Evolutionary conservation across 2,329 filamentous ascomycete genomes (phyloP), one percentile per base, ranked within the genome.

Genomic region (Fusarium tanahbumbuense): DNA sequence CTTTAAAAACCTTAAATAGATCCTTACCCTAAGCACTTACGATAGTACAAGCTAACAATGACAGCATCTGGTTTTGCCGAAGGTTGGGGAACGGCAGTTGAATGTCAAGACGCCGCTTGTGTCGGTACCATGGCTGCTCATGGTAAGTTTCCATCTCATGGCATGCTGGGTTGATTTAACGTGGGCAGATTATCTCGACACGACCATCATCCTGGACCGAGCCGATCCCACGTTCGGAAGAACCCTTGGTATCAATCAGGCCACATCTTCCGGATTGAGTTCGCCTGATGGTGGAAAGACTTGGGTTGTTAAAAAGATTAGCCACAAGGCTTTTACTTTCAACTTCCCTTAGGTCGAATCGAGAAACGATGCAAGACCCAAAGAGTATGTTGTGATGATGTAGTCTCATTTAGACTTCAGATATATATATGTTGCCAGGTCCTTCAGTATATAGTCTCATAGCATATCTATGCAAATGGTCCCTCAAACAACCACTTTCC

Each of bases 391-490:
- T 13, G 12, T 30, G 6, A 30, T 30, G 28, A 13, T 6, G 2
- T 30, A 13, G 6, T 30, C 6, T 28, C 12, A 13, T 3, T 13
- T 6, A 30, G 28, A 30, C 0, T 7, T 13, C 28, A 3, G 6
- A 30, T 30, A 30, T 13, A 30, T 13, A 15, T 4, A 8, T 11
- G 8, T 6, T 18, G 20, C 11, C 8, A 25, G 13, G 22, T 18
- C 5, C 16, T 34, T 2, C 2, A 3, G 8, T 37, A 37, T 1
- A 37, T 34, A 2, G 3, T 11, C 1, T 1, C 16, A 37, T 2
- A n/a, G 2, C 34, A n/a, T 37, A 37, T 50, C 16, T 47, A 60
- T 28, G 53, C 64, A 85, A 84, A 75, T 68, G 63, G 61, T 0
- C 66, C 67, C 3, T 65, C 22, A 15, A 69, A 63, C 2, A 69